These are phyloP conservation scores for Canna indica DNA, from an alignment of 176 grass and related monocot genomes.

Conservation along the genomic window DNA sequence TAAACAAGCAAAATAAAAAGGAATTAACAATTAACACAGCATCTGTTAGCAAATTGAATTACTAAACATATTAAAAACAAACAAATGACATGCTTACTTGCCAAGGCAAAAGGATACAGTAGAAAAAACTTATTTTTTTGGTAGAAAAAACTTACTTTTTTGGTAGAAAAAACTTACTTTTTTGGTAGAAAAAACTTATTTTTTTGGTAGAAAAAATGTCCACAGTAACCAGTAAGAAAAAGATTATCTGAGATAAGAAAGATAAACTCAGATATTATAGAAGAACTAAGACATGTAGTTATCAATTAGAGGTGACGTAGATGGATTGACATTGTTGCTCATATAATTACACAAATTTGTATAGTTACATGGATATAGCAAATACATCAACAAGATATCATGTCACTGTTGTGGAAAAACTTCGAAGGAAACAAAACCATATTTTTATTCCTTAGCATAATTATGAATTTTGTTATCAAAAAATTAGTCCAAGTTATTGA, in stretches of 20 bases:
- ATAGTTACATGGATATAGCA: not conserved
- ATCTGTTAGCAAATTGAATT: not conserved
- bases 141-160: not conserved
- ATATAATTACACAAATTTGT: not conserved
- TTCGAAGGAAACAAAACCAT: too few relatives aligned
- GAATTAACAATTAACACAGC: not conserved
- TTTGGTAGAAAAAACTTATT: not conserved
- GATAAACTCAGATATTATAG: not conserved
- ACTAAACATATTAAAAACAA: not conserved
- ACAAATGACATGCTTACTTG: not conserved
- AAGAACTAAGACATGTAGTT: not conserved
- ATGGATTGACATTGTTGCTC: not conserved
- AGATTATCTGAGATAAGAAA: not conserved
- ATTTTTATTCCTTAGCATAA: too few relatives aligned
- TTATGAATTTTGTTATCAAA: not conserved
- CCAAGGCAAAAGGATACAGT: not conserved
- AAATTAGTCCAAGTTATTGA: not conserved
- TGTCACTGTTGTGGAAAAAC: not conserved
- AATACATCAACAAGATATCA: not conserved
- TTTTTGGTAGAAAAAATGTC: not conserved
- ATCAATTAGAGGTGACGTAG: not conserved
- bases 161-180: not conserved
- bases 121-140: not conserved
- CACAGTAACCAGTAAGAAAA: not conserved
- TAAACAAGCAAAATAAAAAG: not conserved